Evolutionary conservation across 2,329 filamentous ascomycete genomes (phyloP), one percentile per base, ranked within the genome.

Genomic region (Cercospora berteroae): DNA sequence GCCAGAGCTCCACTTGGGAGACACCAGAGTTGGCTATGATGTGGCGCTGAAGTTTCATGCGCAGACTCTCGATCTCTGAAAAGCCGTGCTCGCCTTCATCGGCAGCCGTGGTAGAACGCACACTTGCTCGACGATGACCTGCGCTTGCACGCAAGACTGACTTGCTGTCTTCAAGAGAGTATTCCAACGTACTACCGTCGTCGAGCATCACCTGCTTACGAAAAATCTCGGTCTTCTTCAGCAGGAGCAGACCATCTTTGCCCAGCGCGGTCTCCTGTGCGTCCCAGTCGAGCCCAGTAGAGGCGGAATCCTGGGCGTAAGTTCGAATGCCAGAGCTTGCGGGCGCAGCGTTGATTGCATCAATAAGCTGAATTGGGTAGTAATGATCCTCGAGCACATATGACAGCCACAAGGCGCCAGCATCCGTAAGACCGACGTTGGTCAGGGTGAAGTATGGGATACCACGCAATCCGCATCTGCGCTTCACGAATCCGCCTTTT

Each of bases 11-110:
- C 13, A 79, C 77, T 36, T 73, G 75, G 18, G 68, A 63, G 16
- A 72, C 71, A 23, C 77, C 77, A 33, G 71, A 55, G 10, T 77
- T 70, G 33, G 77, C 76, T 50, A 82, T 78, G 50, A 76, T 74
- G 16, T 76, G 75, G 16, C 80, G 77, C 71, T 82, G 79, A 16
- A 82, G 74, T 64, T 77, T 79, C 68, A 76, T 80, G n/a, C 80
- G 74, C 6, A 75, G 71, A 67, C 77, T 76, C 16, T 80, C 77
- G 10, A 81, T 68, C 63, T 79, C 77, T 2, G 69, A 70, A 16
- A 70, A 52, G 55, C 73, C 74, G 23, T 72, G 71, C 57, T 73
- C 76, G 31, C 68, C 70, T 27, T 71, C 73, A 52, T 76, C 74
- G 36, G 60, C 57, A 7, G 73, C 73, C 9, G 67, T 66, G 9